Base-by-base conservation (phyloP, 2,329 filamentous ascomycete species). In the Seiridium cupressi region DNA sequence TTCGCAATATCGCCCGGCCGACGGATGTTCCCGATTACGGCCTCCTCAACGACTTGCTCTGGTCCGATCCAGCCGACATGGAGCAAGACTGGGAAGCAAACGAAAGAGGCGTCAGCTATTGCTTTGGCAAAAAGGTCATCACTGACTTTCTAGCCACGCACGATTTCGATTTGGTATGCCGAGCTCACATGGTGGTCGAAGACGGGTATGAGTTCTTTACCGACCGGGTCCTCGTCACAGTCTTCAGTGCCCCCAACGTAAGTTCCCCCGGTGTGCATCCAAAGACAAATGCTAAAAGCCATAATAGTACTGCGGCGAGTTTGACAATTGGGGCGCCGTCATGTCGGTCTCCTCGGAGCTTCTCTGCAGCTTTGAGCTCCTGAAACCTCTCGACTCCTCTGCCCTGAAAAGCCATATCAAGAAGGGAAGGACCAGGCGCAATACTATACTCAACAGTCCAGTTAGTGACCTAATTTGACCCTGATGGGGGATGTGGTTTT, bases 141-240 rank as follows among this genome's bases (percentile, higher is more conserved):
- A 93, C 93, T 74, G 93, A 98, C 69, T 99, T 99, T 74, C 79
- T 99, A 64, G 89, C 93, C 61, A 87, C 91, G 59, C 95, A 99
- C 73, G 95, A 99, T 76, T 98, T 99, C 73, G 95, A 99, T 74
- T 81, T 99, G 55, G 94, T 99, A 57, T 99, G 95, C 74, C 89
- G 95, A 66, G 95, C 95, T 54, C 95, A 99, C 78, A 98, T 98
- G 95, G 95, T 99, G 57, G 95, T 99, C 31, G 95, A 99, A 75
- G 95, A 99, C 73, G 95, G 95, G 9, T 99, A 99, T 76, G 95
- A 99, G 71, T 99, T 99, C 76, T 99, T 98, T 76, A 96, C 91
- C 63, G 95, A 99, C 73, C 85, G 95, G 61, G 90, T 97, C 51
- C 77, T 99, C 61, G 95, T 99, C 51, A 99, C 95, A 2, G 94